Evolutionary conservation across 2,329 filamentous ascomycete genomes (phyloP), one percentile per base, ranked within the genome.

Genomic region (Didymella sp.): DNA sequence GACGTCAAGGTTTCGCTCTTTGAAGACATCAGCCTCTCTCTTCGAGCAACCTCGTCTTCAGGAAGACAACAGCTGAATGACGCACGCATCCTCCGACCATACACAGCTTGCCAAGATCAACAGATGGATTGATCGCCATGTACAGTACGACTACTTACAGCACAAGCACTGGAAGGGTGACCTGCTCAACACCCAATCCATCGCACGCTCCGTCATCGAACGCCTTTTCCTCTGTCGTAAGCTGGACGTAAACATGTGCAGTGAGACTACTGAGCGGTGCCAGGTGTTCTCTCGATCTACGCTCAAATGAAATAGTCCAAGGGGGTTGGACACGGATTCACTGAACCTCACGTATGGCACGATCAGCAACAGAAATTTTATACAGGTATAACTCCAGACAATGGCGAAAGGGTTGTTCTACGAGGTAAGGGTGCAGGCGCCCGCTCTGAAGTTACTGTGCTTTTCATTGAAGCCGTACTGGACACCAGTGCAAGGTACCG

Each of bases 71-170:
- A 4, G 19, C 27, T 12, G 17, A 35, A 52, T 56, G 43, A 56
- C 52, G 21, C 57, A 56, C 41, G 44, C 37, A 4, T 38, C 38
- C 25, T 48, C 57, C 1, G 27, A 52, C 13, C 38, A 53, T 21
- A 53, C 17, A 4, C 44, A 49, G 28, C 48, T 52, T 27, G 44
- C 48, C n/a, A 31, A 50, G 4, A 31, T 59, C 27, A 53, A 30
- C 25, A 50, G 27, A 17, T 59, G 50, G 37, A 56, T 59, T 21
- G 57, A 56, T 19, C 51, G 55, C 4, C 48, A 43, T 37, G 27
- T 56, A 6, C 11, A 50, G n/a, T 19, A 21, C 24, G 27, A 47
- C 15, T 46, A 45, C 8, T 25, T 50, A 17, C 37, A 46, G 28
- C 48, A 59, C 40, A 48, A 37, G 27, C 35, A 43, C 12, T 48